A percentile compares a stretch with the other conserved stretches of the same genome.
Conservation (phyloP, 208 protist genomes). For the Leishmania turanica region DNA sequence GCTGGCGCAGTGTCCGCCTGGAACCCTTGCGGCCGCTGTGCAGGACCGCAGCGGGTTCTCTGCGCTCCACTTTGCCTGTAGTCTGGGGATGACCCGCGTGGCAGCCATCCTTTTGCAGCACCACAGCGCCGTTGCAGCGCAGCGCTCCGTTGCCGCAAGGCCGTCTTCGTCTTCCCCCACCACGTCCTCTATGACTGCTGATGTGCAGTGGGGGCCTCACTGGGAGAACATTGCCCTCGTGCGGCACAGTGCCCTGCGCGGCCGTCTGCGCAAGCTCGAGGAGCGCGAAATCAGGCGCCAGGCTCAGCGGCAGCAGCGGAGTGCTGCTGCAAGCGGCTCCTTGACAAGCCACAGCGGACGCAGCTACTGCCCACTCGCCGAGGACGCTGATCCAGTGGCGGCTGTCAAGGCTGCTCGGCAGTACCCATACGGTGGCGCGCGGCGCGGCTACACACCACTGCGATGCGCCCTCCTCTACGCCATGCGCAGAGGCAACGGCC, state of each 20-base stretch:
- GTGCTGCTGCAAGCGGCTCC: background rate
- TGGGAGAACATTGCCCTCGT: conserved; percentile 38
- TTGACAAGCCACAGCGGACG: background rate
- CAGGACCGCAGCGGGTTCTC: conserved; percentile 53
- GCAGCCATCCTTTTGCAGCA: conserved; percentile 51
- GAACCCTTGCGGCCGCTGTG: conserved; percentile 37
- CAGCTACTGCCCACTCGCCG: conserved; percentile 4
- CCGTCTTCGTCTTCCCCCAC: background rate
- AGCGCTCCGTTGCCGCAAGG: background rate
- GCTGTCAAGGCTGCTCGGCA: conserved; percentile 15
- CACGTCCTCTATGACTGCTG: background rate
- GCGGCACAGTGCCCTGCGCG: conserved; percentile 14
- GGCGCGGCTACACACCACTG: conserved; percentile 54
- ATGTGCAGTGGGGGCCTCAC: conserved; percentile 27
- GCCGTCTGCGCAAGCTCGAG: conserved; percentile 21
- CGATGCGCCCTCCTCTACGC: conserved; percentile 33
- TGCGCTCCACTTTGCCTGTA: conserved; percentile 68
- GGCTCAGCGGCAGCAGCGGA: conserved; percentile 9
- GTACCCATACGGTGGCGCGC: conserved; percentile 38
- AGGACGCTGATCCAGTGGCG: conserved; percentile 22
- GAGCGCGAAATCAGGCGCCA: conserved; percentile 23
- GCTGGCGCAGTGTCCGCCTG: conserved; percentile 41
- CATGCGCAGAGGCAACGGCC: conserved; percentile 1
- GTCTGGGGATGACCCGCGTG: conserved; percentile 41
- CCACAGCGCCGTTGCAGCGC: conserved; percentile 51